These are phyloP conservation scores for Pyrenochaeta sp. DNA, from an alignment of 2,329 filamentous ascomycete genomes.

Conservation along the genomic window DNA sequence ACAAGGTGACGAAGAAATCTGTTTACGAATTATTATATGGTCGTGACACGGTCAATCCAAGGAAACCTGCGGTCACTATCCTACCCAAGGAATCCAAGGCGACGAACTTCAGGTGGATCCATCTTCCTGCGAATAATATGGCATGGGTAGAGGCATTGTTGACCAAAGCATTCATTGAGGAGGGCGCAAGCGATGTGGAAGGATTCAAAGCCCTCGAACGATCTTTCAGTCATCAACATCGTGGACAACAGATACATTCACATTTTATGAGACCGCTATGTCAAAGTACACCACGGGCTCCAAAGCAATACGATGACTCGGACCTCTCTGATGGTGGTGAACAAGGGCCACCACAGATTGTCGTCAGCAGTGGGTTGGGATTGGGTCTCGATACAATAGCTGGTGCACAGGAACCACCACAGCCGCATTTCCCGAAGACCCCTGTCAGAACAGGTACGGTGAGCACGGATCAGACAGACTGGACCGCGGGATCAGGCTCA, in stretches of 20 bases:
- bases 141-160: slow-evolving; percentile 70
- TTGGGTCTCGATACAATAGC: slow-evolving; percentile 35
- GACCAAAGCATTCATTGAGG: slow-evolving; percentile 71
- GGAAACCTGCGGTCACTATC: slow-evolving; percentile 48
- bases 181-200: slow-evolving; percentile 68
- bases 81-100: slow-evolving; percentile 52
- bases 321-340: slow-evolving; percentile 45
- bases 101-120: slow-evolving; percentile 56
- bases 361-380: slow-evolving; percentile 34
- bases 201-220: slow-evolving; percentile 69
- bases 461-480: slow-evolving; percentile 45
- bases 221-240: slow-evolving; percentile 69
- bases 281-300: slow-evolving; percentile 55
- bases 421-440: slow-evolving; percentile 28
- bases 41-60: slow-evolving; percentile 40
- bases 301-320: slow-evolving; percentile 42
- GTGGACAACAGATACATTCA: slow-evolving; percentile 65
- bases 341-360: slow-evolving; percentile 38
- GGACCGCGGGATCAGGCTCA: slow-evolving; percentile 36
- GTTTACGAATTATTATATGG: slow-evolving; percentile 50
- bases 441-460: slow-evolving; percentile 41
- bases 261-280: slow-evolving; percentile 70
- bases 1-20: slow-evolving; percentile 41
- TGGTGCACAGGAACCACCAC: slow-evolving; percentile 28
- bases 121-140: slow-evolving; percentile 60